Evolutionary conservation across 2,329 filamentous ascomycete genomes (phyloP), one percentile per base, ranked within the genome.

Genomic region (Arthrobotrys sinensis): DNA sequence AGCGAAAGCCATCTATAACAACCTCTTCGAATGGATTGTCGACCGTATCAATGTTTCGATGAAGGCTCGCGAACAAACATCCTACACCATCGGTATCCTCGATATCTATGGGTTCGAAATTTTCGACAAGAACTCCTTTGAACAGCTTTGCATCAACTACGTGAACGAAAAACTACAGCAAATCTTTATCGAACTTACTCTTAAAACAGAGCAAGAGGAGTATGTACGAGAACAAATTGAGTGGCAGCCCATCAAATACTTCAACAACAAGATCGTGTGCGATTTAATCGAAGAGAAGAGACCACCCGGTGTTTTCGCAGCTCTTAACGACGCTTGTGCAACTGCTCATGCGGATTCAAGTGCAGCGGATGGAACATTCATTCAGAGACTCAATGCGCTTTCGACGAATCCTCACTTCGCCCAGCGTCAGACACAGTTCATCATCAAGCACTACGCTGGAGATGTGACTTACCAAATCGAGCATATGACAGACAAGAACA

Each of bases 41-140:
- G 94, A 98, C 82, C 93, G 92, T 77, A 97, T 97, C 86, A 99
- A 99, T 86, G 88, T 96, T 11, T 94, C 94, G 0, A 93, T 97
- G 62, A 91, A 95, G 80, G 93, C 98, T 43, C 85, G 97, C 65
- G 90, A 88, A 81, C 90, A 93, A 43, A 93, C 97, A 70, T 89
- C 87, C 68, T 95, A 93, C 1, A 99, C 99, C 85, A 99, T 99
- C 82, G 96, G 96, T 85, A 96, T 99, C 55, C 89, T 99, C 80
- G 96, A 99, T 92, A 99, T 99, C 81, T 98, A 98, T 85, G 95
- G 95, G 79, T 99, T 99, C 83, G 96, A 99, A 85, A 96, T 98
- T 85, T 99, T 99, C 83, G 95, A 96, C 79, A 98, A 97, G 88
- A 99, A 99, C 86, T 99, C 96, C 0, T 99, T 99, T 82, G 96